Base-by-base conservation (phyloP, 257 asterid species). In the Fraxinus excelsior region DNA sequence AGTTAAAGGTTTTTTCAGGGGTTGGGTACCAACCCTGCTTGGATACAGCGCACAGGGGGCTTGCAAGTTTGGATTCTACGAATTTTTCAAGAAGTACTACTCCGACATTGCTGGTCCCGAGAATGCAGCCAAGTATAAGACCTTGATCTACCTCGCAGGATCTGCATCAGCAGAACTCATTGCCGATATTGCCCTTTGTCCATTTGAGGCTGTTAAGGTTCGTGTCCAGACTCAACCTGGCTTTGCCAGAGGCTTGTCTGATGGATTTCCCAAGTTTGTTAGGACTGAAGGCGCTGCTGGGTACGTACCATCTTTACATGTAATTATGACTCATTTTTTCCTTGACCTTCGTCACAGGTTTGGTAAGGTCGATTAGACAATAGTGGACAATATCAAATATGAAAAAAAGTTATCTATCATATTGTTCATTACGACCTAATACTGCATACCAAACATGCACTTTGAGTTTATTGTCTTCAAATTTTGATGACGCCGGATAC, bases 11-110 rank as follows among this genome's bases (percentile, higher is more conserved):
- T 83, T 94, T 76, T 92, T 89, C 69, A 84, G 74, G 80, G 98
- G 98, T 0, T 94, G 98, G 98, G 90, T 72, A 0, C 98, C 98
- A 1, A 94, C 98, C 2, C 82, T 94, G 74, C 69, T 94, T 3
- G 98, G 98, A 25, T 94, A 94, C 76, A 91, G 96, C 12, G 98
- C 89, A 26, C 97, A 91, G 60, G 98, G 98, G 14, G 97, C 97
- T 2, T 87, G 86, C 76, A 94, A 94, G 66, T 89, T 56, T 7
- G 98, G 98, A 13, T 88, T 94, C 65, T 94, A 94, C 28, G 97
- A 94, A 42, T 81, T 68, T 74, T 91, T 89, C 89, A 91, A 94
- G 89, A 94, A 94, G 79, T 85, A 88, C 78, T 94, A 90, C 60
- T 85, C 97, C 6, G 97, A 91, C 76, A 69, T 87, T 23, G 98